Evolutionary conservation across 805 yeast species (phyloP).

Genomic region (Saccharomycopsis javanensis): DNA sequence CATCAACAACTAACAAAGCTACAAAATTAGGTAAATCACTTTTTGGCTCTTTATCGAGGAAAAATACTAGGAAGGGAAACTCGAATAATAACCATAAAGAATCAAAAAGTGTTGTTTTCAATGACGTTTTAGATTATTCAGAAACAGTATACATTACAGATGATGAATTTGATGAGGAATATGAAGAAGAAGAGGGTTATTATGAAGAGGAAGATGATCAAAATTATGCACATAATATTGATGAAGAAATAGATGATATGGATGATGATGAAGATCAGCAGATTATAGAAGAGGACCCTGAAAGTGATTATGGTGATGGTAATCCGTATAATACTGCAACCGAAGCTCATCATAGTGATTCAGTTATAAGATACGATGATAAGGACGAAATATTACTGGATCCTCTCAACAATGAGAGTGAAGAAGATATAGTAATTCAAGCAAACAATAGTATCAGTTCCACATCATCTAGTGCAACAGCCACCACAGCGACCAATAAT

Average conservation of each 20-base stretch:
- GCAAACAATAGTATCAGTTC: not conserved
- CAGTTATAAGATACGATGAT: not conserved
- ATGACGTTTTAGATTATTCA: conserved; percentile 13
- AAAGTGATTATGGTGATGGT: conserved; percentile 5
- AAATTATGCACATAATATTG: not conserved
- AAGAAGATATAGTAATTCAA: not conserved
- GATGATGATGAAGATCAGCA: conserved; percentile 6
- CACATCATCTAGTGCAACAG: not conserved
- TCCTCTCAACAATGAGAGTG: not conserved
- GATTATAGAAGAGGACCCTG: not conserved
- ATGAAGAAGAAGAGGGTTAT: conserved; percentile 6
- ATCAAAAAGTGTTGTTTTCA: conserved; percentile 13
- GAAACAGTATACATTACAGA: conserved; percentile 15
- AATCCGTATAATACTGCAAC: not conserved
- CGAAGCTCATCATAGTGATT: not conserved
- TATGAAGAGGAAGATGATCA: conserved; percentile 8
- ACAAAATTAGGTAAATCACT: conserved; percentile 25
- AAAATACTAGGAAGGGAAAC: not conserved
- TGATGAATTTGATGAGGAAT: conserved; percentile 9
- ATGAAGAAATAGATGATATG: conserved; percentile 6
- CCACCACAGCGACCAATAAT: not conserved
- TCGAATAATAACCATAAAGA: not conserved
- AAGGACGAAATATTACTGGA: not conserved
- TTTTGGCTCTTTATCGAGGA: conserved; percentile 2
- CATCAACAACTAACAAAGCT: conserved; percentile 25